These are phyloP conservation scores for Seminavis robusta DNA, from an alignment of 108 stramenopile species.

Conservation along the genomic window DNA sequence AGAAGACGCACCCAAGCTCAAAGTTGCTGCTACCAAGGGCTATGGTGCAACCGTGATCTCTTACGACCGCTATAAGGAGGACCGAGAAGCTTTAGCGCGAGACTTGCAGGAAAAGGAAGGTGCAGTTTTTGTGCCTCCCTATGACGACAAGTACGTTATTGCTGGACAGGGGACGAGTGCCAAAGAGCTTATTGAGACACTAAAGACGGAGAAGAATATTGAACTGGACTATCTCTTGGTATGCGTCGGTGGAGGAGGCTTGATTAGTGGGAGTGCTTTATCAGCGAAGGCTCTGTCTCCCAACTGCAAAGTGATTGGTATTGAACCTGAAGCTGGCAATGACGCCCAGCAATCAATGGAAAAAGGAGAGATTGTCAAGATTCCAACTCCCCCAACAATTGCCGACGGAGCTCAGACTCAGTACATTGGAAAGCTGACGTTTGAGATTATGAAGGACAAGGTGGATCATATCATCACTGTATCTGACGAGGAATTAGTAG, in stretches of 20 bases:
- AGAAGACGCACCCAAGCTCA: slow-evolving; percentile 59
- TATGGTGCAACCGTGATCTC: slow-evolving; percentile 69
- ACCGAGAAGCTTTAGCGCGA: slow-evolving; percentile 41
- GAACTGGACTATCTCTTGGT: slow-evolving; percentile 54
- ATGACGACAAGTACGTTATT: slow-evolving; percentile 69
- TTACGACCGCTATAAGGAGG: slow-evolving; percentile 57
- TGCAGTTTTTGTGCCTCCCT: slow-evolving; percentile 65
- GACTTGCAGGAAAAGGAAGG: slow-evolving; percentile 32
- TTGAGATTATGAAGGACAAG: slow-evolving; percentile 39
- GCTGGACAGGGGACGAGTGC: slow-evolving; percentile 83
- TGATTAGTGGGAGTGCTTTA: slow-evolving; percentile 45
- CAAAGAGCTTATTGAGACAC: slow-evolving; percentile 69
- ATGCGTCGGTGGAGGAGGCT: slow-evolving; percentile 62
- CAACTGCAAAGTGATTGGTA: slow-evolving; percentile 46
- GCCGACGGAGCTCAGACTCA: slow-evolving; percentile 63
- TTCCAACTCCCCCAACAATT: slow-evolving; percentile 46
- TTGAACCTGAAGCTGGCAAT: slow-evolving; percentile 51
- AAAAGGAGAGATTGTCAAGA: slow-evolving; percentile 25
- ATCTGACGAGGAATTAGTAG: slow-evolving; percentile 48
- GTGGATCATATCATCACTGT: slow-evolving; percentile 61
- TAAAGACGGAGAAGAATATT: slow-evolving; percentile 13
- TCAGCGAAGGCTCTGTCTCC: slow-evolving; percentile 36
- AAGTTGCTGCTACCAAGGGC: slow-evolving; percentile 48
- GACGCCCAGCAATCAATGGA: slow-evolving; percentile 44
- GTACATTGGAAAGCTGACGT: slow-evolving; percentile 51